Conservation (phyloP, 2,329 filamentous ascomycete species). For the Macroventuria anomochaeta region DNA sequence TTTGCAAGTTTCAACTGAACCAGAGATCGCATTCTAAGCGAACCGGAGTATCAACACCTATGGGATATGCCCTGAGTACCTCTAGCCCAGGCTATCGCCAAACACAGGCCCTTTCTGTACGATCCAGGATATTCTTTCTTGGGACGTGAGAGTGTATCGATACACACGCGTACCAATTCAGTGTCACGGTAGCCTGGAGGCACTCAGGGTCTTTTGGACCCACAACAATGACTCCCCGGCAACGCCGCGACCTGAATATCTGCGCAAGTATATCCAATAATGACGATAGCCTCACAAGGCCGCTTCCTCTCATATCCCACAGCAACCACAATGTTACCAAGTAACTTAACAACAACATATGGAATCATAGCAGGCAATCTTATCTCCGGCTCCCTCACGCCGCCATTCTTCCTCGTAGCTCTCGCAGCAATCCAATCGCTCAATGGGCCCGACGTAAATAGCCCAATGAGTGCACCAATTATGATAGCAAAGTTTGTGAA, state of each 20-base stretch:
- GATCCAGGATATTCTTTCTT: too few species aligned
- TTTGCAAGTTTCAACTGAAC: not conserved
- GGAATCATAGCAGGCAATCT: conserved; percentile 63
- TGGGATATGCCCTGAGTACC: too few species aligned
- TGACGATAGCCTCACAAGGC: conserved; percentile 63
- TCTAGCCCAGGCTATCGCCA: too few species aligned
- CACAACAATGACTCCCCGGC: conserved; percentile 65
- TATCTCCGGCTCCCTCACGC: conserved; percentile 66
- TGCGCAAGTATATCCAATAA: conserved; percentile 64
- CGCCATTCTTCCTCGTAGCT: conserved; percentile 60
- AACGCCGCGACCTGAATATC: conserved; percentile 67
- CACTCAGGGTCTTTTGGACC: too few species aligned
- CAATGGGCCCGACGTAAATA: conserved; percentile 62
- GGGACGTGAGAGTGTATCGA: too few species aligned
- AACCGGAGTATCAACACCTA: too few species aligned
- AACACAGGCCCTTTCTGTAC: too few species aligned
- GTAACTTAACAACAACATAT: conserved; percentile 62
- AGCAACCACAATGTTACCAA: conserved; percentile 64
- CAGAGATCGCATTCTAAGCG: too few species aligned
- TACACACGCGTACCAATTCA: too few species aligned
- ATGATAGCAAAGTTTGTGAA: conserved; percentile 66
- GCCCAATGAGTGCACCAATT: conserved; percentile 61
- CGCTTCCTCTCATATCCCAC: conserved; percentile 61
- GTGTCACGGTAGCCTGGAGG: too few species aligned
- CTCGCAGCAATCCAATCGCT: conserved; percentile 64